These are phyloP conservation scores for Taxillus chinensis DNA, from an alignment of 164 flowering plant species.

Conservation along the genomic window DNA sequence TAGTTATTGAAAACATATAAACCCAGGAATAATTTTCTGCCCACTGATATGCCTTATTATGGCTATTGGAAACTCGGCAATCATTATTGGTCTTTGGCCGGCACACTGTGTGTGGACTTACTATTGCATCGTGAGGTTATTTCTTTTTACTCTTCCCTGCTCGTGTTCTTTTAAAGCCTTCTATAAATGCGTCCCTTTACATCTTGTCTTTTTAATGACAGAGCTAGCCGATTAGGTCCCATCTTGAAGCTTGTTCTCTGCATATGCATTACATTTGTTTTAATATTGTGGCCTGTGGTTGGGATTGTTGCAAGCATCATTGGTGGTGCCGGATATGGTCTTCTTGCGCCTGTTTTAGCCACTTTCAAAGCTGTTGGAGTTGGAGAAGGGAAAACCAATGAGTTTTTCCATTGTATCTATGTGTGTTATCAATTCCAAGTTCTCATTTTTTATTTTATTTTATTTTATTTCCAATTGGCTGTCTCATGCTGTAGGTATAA, in stretches of 20 bases:
- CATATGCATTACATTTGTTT: conserved; percentile 25
- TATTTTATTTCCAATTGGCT: not conserved
- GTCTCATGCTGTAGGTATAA: not conserved
- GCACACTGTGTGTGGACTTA: conserved; percentile 54
- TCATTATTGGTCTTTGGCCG: conserved; percentile 80
- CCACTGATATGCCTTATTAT: conserved; percentile 68
- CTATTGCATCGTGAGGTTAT: conserved; percentile 52
- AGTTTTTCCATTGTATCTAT: conserved; percentile 50
- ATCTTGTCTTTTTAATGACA: conserved; percentile 22
- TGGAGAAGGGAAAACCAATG: conserved; percentile 63
- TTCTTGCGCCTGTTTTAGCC: conserved; percentile 57
- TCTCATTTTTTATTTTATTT: not conserved
- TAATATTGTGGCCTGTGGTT: conserved; percentile 61
- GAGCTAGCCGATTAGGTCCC: conserved; percentile 69
- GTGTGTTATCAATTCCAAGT: conserved; percentile 26
- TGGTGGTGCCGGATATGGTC: conserved; percentile 63
- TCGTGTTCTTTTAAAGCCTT: not conserved
- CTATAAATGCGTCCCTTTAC: not conserved
- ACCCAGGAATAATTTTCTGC: conserved; percentile 63
- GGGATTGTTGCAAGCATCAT: conserved; percentile 58
- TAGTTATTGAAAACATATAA: not conserved
- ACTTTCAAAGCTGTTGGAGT: conserved; percentile 89
- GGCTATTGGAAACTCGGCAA: conserved; percentile 52
- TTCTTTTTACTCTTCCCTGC: not conserved
- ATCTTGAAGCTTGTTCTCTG: conserved; percentile 58